Percentiles rank a stretch among this genome's conserved stretches.
These are phyloP conservation scores for Xerocomus minutiporus DNA, from an alignment of 1,284 basidiomycete species.

Conservation along the genomic window DNA sequence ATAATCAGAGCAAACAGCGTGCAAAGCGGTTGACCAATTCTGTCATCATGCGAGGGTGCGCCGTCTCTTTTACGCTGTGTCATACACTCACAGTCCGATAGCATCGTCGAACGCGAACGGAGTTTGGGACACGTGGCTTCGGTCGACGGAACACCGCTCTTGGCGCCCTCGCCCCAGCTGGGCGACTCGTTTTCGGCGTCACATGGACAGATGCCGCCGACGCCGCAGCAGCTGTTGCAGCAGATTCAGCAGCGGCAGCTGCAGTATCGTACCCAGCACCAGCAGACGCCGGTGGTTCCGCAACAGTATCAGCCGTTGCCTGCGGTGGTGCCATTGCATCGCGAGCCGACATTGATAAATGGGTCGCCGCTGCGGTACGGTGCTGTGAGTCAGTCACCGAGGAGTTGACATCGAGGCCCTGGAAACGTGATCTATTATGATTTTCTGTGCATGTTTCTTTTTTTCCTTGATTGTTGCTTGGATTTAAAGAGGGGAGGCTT, in stretches of 20 bases:
- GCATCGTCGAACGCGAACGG: constrained; percentile 43
- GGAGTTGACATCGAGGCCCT: constrained; percentile 3
- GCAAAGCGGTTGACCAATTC: constrained; percentile 64
- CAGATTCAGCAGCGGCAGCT: constrained; percentile 22
- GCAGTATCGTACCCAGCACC: constrained; percentile 8
- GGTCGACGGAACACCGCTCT: constrained; percentile 15
- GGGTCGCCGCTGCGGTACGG: constrained; percentile 20
- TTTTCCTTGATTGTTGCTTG: background rate
- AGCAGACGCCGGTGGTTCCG: constrained; percentile 2
- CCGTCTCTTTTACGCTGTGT: constrained; percentile 3
- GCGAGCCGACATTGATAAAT: constrained; percentile 4
- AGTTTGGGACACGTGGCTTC: constrained; percentile 14
- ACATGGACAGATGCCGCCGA: constrained; percentile 8
- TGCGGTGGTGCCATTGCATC: background rate
- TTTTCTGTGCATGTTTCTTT: background rate
- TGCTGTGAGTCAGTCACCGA: constrained; percentile 11
- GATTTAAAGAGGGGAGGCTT: background rate
- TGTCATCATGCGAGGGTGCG: constrained; percentile 76
- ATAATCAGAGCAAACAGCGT: constrained; percentile 70
- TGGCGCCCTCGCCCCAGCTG: constrained; percentile 16
- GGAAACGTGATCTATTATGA: background rate
- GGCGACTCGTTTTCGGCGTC: constrained; percentile 10
- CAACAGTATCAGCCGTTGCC: background rate
- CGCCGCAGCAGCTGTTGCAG: constrained; percentile 21
- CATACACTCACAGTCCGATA: constrained; percentile 11